Conservation (phyloP, 768 basidiomycete genomes). For the Suillus luteus region DNA sequence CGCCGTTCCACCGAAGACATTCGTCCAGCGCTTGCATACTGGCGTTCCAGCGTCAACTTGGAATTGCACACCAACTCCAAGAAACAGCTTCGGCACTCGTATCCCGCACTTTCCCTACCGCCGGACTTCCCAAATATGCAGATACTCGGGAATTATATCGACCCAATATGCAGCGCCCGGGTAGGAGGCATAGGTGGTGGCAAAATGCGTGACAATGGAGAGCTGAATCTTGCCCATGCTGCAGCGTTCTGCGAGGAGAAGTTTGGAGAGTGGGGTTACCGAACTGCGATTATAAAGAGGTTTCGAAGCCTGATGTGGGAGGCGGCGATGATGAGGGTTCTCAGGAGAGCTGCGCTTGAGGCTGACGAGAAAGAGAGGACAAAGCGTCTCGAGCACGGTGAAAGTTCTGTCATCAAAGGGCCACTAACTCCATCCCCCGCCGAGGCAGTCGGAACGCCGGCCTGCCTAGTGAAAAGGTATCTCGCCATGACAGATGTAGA, state of each 20-base stretch:
- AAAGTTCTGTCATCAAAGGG: conserved; percentile 20
- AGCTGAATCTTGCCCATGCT: conserved; percentile 23
- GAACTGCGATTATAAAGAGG: conserved; percentile 22
- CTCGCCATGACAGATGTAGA: conserved; percentile 17
- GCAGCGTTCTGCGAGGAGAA: conserved; percentile 30
- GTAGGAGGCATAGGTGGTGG: conserved; percentile 18
- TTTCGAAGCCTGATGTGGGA: conserved; percentile 27
- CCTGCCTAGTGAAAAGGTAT: conserved; percentile 22
- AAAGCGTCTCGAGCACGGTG: conserved; percentile 22
- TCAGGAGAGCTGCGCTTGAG: conserved; percentile 30
- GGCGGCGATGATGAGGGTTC: conserved; percentile 22
- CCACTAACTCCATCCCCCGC: conserved; percentile 17
- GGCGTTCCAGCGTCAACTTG: conserved; percentile 25
- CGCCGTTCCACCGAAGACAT: conserved; percentile 15
- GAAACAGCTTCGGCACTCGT: conserved; percentile 19
- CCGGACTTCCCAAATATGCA: conserved; percentile 22
- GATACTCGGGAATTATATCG: conserved; percentile 24
- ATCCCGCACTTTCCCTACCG: conserved; percentile 19
- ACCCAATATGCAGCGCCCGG: conserved; percentile 23
- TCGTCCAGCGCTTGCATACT: conserved; percentile 23
- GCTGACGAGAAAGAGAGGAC: conserved; percentile 33
- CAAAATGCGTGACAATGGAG: conserved; percentile 21
- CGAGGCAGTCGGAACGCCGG: conserved; percentile 27
- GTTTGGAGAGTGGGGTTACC: conserved; percentile 30
- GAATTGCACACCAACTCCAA: conserved; percentile 30